Conservation (phyloP, 148 eudicot genomes). For the Polygonum aviculare region DNA sequence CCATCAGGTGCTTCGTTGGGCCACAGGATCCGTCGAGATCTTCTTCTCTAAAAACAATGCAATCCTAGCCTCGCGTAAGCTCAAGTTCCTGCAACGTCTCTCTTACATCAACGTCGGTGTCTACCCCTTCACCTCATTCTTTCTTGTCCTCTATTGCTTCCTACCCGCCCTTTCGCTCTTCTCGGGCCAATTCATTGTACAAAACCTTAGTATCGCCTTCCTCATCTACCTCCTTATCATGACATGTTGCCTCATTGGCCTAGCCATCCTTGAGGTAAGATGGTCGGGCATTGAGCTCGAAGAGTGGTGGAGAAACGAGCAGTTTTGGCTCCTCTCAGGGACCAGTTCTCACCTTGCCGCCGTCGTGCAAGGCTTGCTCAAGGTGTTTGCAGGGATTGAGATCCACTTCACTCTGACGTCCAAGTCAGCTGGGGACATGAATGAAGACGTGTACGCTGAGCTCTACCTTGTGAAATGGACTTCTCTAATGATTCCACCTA, state of each 20-base stretch:
- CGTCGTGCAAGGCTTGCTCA: conserved; percentile 15
- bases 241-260: background rate
- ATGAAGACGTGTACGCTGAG: conserved; percentile 18
- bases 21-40: conserved; percentile 21
- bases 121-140: conserved; percentile 16
- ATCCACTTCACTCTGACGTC: conserved; percentile 21
- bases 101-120: conserved; percentile 19
- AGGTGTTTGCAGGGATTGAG: conserved; percentile 15
- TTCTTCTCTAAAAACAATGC: conserved; percentile 23
- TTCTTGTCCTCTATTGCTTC: conserved; percentile 12
- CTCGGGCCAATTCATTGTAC: conserved; percentile 2
- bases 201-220: conserved; percentile 7
- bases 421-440: conserved; percentile 12
- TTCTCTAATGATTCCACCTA: conserved; percentile 11
- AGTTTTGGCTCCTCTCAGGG: conserved; percentile 18
- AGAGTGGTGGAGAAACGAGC: conserved; percentile 20
- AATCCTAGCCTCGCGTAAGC: background rate
- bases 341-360: conserved; percentile 17
- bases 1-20: conserved; percentile 19
- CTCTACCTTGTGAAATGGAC: conserved; percentile 22
- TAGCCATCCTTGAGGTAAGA: conserved; percentile 14
- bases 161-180: conserved; percentile 14
- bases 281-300: conserved; percentile 18
- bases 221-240: conserved; percentile 15
- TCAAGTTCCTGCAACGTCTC: conserved; percentile 15